phyloP scores from a whole-genome alignment of 768 basidiomycete genomes.

The Suillus plorans region DNA sequence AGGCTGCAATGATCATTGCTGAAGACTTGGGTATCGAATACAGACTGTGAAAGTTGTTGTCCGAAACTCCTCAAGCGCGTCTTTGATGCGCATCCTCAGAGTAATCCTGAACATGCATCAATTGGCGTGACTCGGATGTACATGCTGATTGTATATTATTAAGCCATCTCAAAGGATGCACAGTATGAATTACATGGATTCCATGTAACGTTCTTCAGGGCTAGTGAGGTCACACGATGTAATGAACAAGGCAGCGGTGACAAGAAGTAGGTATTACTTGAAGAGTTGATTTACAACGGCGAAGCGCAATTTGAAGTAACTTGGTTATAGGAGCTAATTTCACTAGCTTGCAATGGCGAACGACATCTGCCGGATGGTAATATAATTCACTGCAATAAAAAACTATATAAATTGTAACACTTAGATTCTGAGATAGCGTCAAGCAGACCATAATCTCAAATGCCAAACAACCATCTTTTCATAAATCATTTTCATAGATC shows the following conservation, averaged over 20 bases:
- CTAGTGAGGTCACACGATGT: no score
- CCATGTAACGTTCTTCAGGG: no score
- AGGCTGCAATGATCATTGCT: slow-evolving; percentile 58
- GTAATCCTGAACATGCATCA: not conserved
- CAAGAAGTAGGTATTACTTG: no score
- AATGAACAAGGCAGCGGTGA: no score
- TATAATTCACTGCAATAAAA: not conserved
- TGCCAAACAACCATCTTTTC: not conserved
- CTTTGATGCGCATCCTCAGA: not conserved
- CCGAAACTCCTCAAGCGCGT: not conserved
- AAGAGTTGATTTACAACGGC: no score
- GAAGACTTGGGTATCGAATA: slow-evolving; percentile 42
- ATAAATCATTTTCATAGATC: not conserved
- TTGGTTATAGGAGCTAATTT: no score
- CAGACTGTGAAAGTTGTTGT: not conserved
- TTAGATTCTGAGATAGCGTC: not conserved
- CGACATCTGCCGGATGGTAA: not conserved
- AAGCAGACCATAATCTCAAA: not conserved
- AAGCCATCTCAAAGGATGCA: not conserved
- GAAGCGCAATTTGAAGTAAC: no score
- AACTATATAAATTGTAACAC: not conserved
- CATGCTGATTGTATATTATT: not conserved
- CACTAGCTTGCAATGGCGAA: no score
- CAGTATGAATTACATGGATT: not conserved
- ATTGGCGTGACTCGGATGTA: not conserved